A percentile compares a stretch with the other conserved stretches of the same genome.
Evolutionary conservation across 2,329 filamentous ascomycete genomes (phyloP).

Genomic region (Atkinsonella hypoxylon): DNA sequence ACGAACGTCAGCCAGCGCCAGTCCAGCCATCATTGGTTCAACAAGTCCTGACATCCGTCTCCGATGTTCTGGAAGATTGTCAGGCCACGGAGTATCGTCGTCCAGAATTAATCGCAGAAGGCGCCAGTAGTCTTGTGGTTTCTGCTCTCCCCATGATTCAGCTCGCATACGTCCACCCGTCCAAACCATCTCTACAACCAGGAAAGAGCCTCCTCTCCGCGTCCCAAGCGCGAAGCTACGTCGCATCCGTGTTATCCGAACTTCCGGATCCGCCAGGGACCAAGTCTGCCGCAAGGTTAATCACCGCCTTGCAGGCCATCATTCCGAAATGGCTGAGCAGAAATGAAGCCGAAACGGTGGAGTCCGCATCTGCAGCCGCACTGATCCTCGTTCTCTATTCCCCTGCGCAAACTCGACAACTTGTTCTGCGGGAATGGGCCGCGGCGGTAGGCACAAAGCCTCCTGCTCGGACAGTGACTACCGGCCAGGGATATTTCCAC

Average conservation of each 20-base stretch:
- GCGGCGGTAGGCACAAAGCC: conserved; percentile 25
- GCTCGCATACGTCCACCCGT: conserved; percentile 15
- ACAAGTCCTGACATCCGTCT: conserved; percentile 17
- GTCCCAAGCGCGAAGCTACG: conserved; percentile 10
- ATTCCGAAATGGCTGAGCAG: conserved; percentile 35
- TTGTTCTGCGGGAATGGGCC: conserved; percentile 35
- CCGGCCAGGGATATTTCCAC: conserved; percentile 39
- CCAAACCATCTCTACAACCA: conserved; percentile 7
- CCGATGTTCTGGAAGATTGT: conserved; percentile 28
- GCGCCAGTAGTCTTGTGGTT: conserved; percentile 44
- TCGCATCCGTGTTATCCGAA: conserved; percentile 12
- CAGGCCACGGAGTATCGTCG: conserved; percentile 37
- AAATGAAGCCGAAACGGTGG: conserved; percentile 37
- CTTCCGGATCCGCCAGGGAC: conserved; percentile 4
- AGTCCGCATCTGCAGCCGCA: conserved; percentile 37
- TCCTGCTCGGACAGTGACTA: conserved; percentile 21
- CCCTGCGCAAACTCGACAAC: conserved; percentile 20
- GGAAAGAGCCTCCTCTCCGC: conserved; percentile 16
- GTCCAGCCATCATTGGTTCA: conserved; percentile 13
- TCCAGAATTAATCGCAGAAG: conserved; percentile 53
- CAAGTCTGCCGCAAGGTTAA: conserved; percentile 11
- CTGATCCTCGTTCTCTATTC: conserved; percentile 37
- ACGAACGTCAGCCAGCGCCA: neutral
- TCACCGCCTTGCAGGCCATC: conserved; percentile 18
- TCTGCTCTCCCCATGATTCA: conserved; percentile 38